phyloP scores from a whole-genome alignment of 208 protist species.

The Leishmania guyanensis region DNA sequence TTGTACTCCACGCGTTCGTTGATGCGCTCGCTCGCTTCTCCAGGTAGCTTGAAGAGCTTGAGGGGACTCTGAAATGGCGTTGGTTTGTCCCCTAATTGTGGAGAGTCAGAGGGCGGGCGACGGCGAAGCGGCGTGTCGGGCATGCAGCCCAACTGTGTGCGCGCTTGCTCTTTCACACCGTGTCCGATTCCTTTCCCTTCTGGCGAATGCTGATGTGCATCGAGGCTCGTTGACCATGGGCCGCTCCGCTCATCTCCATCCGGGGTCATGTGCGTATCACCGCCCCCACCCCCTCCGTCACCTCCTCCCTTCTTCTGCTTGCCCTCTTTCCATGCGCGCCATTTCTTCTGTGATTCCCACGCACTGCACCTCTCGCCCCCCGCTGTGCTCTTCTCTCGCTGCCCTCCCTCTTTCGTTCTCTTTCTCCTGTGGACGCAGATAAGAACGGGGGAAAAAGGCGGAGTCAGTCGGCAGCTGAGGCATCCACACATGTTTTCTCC shows the following conservation, averaged over 20 bases:
- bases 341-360: neutral
- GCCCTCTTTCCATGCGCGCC: neutral
- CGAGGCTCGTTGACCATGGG: neutral
- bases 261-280: neutral
- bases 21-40: neutral
- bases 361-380: neutral
- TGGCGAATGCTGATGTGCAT: no score
- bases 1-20: neutral
- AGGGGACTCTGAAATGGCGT: neutral
- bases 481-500: neutral
- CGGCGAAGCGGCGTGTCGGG: neutral
- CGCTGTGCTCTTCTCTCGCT: neutral
- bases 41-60: neutral
- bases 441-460: neutral
- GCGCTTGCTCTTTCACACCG: neutral
- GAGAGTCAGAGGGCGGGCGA: neutral
- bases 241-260: neutral
- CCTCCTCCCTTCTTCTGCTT: neutral
- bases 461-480: neutral
- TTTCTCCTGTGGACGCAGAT: neutral
- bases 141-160: neutral
- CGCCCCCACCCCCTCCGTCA: neutral
- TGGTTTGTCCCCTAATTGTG: neutral
- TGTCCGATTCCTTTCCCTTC: neutral
- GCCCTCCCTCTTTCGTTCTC: neutral